phyloP scores from a whole-genome alignment of 208 protist species.

The Leishmania tropica region DNA sequence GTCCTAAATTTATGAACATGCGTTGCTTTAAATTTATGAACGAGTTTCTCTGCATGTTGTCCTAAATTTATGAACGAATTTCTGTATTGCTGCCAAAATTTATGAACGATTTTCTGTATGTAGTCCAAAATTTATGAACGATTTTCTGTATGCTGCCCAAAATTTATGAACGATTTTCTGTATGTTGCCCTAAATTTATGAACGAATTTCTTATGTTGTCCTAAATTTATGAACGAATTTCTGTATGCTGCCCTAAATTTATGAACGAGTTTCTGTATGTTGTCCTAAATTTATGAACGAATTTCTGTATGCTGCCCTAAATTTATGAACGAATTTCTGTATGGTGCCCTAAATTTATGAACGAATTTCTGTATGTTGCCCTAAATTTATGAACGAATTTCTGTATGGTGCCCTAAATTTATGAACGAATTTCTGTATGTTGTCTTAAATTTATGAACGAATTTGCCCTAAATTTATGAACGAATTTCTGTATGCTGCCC shows the following conservation, averaged over 20 bases:
- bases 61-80: not conserved
- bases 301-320: no score
- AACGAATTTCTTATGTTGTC: not conserved
- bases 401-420: not conserved
- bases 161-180: not conserved
- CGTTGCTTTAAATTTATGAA: constrained; percentile 7
- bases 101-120: constrained; percentile 15
- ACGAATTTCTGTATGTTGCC: not conserved
- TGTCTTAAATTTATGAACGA: not conserved
- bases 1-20: constrained; percentile 19
- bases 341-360: not conserved
- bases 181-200: not conserved
- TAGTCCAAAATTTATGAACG: not conserved
- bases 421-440: not conserved
- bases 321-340: constrained; percentile 11
- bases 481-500: no score
- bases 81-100: not conserved
- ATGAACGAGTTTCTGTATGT: no score
- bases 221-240: not conserved
- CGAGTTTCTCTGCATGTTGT: not conserved
- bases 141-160: not conserved
- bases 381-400: constrained; percentile 9
- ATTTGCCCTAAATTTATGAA: not conserved
- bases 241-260: no score
- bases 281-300: no score